Conservation (phyloP, 1,284 basidiomycete genomes). For the Trametes hirsuta region DNA sequence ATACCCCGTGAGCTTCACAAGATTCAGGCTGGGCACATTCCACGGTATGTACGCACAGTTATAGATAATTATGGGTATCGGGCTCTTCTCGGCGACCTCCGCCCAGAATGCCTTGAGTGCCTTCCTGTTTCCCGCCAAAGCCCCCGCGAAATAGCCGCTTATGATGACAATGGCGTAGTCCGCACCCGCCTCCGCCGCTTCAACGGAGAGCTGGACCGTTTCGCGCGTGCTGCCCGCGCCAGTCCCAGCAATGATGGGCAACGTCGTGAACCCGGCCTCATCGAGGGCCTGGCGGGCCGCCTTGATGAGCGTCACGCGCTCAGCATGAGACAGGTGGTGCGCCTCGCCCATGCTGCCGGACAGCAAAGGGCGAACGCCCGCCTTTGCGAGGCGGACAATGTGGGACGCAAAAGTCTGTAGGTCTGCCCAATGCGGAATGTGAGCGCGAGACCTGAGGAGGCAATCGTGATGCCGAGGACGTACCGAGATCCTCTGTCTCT, state of each 20-base stretch:
- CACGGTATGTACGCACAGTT: slow-evolving; percentile 64
- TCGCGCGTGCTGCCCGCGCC: slow-evolving; percentile 83
- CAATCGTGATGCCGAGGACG: slow-evolving; percentile 28
- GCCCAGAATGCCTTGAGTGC: slow-evolving; percentile 82
- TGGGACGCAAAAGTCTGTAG: slow-evolving; percentile 75
- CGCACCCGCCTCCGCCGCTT: slow-evolving; percentile 81
- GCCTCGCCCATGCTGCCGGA: slow-evolving; percentile 88
- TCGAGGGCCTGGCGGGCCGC: slow-evolving; percentile 77
- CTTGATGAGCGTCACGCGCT: slow-evolving; percentile 72
- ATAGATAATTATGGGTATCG: slow-evolving; percentile 89
- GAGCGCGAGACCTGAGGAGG: background rate
- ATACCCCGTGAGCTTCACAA: slow-evolving; percentile 2
- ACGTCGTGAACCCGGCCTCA: slow-evolving; percentile 55
- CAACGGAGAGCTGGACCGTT: slow-evolving; percentile 71
- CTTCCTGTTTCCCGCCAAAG: slow-evolving; percentile 56
- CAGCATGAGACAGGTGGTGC: slow-evolving; percentile 75
- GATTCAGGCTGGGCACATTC: background rate
- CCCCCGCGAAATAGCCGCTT: slow-evolving; percentile 87
- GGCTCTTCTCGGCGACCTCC: slow-evolving; percentile 77
- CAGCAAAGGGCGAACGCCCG: slow-evolving; percentile 78
- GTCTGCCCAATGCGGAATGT: slow-evolving; percentile 49
- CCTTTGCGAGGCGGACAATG: slow-evolving; percentile 67
- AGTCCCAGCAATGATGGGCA: slow-evolving; percentile 83
- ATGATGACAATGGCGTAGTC: slow-evolving; percentile 85
- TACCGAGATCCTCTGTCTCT: slow-evolving; percentile 81